phyloP scores from a whole-genome alignment of 805 yeast species.

The Suhomyces prunicola region DNA sequence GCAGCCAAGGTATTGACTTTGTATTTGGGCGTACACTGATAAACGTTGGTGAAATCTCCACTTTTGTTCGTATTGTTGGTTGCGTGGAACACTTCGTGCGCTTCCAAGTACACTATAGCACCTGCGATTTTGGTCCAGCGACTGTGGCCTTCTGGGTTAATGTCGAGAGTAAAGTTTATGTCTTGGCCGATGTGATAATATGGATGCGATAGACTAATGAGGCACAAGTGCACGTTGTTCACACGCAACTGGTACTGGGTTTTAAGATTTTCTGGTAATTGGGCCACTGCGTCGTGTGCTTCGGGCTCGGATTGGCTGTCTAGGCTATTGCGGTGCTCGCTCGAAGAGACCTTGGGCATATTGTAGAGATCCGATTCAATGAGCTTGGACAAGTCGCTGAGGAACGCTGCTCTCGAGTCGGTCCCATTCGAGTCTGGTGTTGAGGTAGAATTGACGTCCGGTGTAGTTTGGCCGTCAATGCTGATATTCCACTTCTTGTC shows the following conservation, averaged over 20 bases:
- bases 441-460: not conserved
- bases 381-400: constrained; percentile 30
- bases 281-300: constrained; percentile 17
- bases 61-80: constrained; percentile 6
- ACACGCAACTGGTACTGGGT: constrained; percentile 38
- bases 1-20: constrained; percentile 34
- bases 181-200: constrained; percentile 40
- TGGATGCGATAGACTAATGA: constrained; percentile 29
- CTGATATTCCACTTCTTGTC: constrained; percentile 28
- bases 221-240: constrained; percentile 31
- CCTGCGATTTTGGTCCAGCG: constrained; percentile 31
- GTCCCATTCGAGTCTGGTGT: not conserved
- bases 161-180: constrained; percentile 29
- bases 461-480: constrained; percentile 1
- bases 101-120: constrained; percentile 33
- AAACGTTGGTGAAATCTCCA: constrained; percentile 20
- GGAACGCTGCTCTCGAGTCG: constrained; percentile 16
- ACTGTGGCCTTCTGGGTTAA: constrained; percentile 16
- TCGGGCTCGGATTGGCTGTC: constrained; percentile 10
- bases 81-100: constrained; percentile 35
- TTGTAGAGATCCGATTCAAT: constrained; percentile 31
- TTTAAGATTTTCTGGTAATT: constrained; percentile 26
- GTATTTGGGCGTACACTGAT: constrained; percentile 32
- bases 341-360: constrained; percentile 32
- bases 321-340: constrained; percentile 30